Conservation (phyloP, 768 basidiomycete genomes). For the Aureoboletus auriporus region DNA sequence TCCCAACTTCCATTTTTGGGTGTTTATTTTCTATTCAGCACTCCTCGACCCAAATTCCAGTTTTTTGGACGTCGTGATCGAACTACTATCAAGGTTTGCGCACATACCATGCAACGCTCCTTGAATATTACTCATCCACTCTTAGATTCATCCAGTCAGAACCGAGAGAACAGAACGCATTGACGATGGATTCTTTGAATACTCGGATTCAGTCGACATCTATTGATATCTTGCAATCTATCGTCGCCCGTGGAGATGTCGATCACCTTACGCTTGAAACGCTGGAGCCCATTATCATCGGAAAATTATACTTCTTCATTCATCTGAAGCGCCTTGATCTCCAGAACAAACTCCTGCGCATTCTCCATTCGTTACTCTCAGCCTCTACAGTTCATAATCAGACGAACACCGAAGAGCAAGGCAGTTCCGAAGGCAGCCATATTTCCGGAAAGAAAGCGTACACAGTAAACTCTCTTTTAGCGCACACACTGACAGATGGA, state of each 20-base stretch:
- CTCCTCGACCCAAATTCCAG: slow-evolving; percentile 50
- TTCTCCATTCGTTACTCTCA: slow-evolving; percentile 82
- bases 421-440: slow-evolving; percentile 32
- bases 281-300: slow-evolving; percentile 67
- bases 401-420: slow-evolving; percentile 31
- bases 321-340: slow-evolving; percentile 71
- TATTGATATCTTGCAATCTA: slow-evolving; percentile 77
- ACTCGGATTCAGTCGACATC: slow-evolving; percentile 64
- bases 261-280: slow-evolving; percentile 54
- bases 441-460: slow-evolving; percentile 34
- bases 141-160: slow-evolving; percentile 76
- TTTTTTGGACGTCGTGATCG: slow-evolving; percentile 76
- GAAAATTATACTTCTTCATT: slow-evolving; percentile 71
- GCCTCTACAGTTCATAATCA: slow-evolving; percentile 43
- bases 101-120: slow-evolving; percentile 28
- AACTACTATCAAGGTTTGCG: slow-evolving; percentile 70
- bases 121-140: slow-evolving; percentile 1
- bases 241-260: slow-evolving; percentile 79
- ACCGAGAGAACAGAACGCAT: slow-evolving; percentile 45
- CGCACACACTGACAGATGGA: slow-evolving; percentile 79
- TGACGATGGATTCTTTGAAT: slow-evolving; percentile 61
- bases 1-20: not conserved
- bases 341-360: slow-evolving; percentile 90
- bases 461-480: slow-evolving; percentile 64
- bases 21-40: slow-evolving; percentile 15